These are phyloP conservation scores for Penicillium atrosanguineum DNA, from an alignment of 495 filamentous ascomycete species.

Conservation along the genomic window DNA sequence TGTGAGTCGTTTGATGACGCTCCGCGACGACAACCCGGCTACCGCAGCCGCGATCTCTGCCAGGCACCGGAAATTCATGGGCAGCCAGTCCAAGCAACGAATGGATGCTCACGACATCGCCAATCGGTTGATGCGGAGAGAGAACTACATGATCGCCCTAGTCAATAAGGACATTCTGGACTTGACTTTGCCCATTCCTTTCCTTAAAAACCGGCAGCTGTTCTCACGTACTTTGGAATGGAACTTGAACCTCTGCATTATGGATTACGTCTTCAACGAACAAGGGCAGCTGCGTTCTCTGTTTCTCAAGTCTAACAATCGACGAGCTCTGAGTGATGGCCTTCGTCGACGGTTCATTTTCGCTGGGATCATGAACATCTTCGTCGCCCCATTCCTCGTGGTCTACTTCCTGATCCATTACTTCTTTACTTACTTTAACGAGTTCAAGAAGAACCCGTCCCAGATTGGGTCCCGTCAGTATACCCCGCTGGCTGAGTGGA, in stretches of 20 bases:
- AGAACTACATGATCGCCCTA: conserved; percentile 93
- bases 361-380: conserved; percentile 78
- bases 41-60: conserved; percentile 68
- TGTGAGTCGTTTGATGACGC: conserved; percentile 80
- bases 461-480: conserved; percentile 81
- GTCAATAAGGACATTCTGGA: conserved; percentile 96
- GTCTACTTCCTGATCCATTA: conserved; percentile 81
- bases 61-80: conserved; percentile 64
- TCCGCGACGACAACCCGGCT: conserved; percentile 82
- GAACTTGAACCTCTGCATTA: conserved; percentile 82
- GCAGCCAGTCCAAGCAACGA: conserved; percentile 87
- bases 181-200: conserved; percentile 80
- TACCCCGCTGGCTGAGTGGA: conserved; percentile 93
- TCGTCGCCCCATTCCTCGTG: conserved; percentile 80
- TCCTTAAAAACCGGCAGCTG: conserved; percentile 71
- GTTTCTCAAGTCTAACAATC: conserved; percentile 79
- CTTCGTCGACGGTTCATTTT: conserved; percentile 75
- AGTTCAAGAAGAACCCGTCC: conserved; percentile 90
- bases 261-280: conserved; percentile 92
- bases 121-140: conserved; percentile 91
- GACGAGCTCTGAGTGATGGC: conserved; percentile 71
- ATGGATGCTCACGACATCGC: conserved; percentile 97
- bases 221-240: conserved; percentile 83
- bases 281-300: conserved; percentile 76
- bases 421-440: conserved; percentile 90